Evolutionary conservation across 768 basidiomycete species (phyloP).

Genomic region (Psilocybe sp.): DNA sequence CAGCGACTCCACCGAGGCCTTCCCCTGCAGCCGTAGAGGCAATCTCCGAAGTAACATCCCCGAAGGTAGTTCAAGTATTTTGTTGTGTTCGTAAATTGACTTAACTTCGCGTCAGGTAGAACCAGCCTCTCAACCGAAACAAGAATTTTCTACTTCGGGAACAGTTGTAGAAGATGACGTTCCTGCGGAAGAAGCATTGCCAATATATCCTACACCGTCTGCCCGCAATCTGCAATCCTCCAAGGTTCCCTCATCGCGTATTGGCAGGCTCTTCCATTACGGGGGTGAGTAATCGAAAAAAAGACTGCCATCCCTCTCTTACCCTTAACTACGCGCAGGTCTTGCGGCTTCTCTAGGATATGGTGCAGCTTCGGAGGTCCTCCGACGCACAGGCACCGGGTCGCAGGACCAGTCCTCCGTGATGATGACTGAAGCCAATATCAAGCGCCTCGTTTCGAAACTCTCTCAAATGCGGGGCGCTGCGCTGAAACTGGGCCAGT

Average conservation of each 20-base stretch:
- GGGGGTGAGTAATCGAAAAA: constrained; percentile 53
- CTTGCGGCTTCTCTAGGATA: constrained; percentile 87
- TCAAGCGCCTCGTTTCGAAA: constrained; percentile 86
- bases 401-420: constrained; percentile 39
- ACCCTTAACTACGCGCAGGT: constrained; percentile 41
- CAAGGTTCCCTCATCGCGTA: constrained; percentile 84
- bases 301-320: neutral
- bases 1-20: too few relatives aligned
- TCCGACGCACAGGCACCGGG: constrained; percentile 60
- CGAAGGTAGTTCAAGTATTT: neutral
- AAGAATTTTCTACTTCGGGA: neutral
- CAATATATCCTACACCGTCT: constrained; percentile 9
- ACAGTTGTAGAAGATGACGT: neutral
- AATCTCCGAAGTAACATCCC: neutral
- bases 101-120: neutral
- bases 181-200: neutral
- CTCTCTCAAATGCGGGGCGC: constrained; percentile 96
- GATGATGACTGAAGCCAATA: constrained; percentile 89
- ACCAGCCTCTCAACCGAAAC: neutral
- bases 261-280: constrained; percentile 91
- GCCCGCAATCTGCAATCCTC: constrained; percentile 67
- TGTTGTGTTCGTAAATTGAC: too few relatives aligned
- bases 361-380: constrained; percentile 84
- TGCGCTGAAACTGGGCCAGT: constrained; percentile 94
- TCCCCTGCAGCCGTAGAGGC: too few relatives aligned